Evolutionary conservation across 2,329 filamentous ascomycete genomes (phyloP), one percentile per base, ranked within the genome.

Genomic region (Cytospora mali): DNA sequence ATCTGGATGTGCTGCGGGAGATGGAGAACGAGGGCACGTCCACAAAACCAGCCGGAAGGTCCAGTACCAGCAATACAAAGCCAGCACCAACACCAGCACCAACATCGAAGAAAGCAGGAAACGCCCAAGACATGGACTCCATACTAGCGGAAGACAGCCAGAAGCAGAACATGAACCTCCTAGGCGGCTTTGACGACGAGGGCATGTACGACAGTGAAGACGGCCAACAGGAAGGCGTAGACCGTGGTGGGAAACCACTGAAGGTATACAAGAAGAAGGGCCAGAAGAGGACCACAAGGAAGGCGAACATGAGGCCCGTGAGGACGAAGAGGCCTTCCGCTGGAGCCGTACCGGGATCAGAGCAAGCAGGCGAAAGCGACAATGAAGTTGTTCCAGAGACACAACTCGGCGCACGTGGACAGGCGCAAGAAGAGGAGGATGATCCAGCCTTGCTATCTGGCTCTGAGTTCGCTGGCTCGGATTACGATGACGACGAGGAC

Each of bases 211-310:
- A 88, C 71, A 84, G 82, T 65, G 75, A 77, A 1, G 77, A 76
- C 4, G 81, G 84, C n/a, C 81, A 83, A 1, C 75, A 79, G 0
- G 72, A 75, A n/a, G 66, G 68, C 23, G 62, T 82, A 14, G 84
- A 79, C 58, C 79, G 78, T n/a, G 77, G 86, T 68, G 86, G 86
- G 1, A 80, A 84, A 66, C 87, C 87, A 2, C 73, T 87, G 42
- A 84, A 81, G 59, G 75, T 85, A 1, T 94, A 84, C 79, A 94
- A 93, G 81, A 95, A 95, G 83, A 91, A 91, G 78, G 91, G 90
- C 0, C 84, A 91, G 72, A 95, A 95, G 79, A 82, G 91, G 65
- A 92, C 90, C 61, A 94, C 91, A 3, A 81, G 88, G 66, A 79
- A 82, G 54, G 81, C 84, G 61, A 92, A 88, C 64, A 91, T 89